phyloP scores from a whole-genome alignment of 345 rosid genomes.

The Ailanthus altissimus region DNA sequence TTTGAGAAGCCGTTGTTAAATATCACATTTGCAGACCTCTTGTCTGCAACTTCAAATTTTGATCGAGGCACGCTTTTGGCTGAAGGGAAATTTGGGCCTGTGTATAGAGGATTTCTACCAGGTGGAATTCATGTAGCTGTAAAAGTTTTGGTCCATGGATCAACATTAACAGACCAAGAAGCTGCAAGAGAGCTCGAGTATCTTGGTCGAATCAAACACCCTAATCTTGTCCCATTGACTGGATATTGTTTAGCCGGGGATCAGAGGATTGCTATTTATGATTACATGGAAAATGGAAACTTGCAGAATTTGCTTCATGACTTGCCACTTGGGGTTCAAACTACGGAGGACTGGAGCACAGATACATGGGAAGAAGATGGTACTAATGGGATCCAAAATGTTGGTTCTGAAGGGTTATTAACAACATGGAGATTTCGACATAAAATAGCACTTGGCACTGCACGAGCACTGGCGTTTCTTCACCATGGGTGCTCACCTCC shows the following conservation, averaged over 20 bases:
- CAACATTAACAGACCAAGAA: constrained; percentile 85
- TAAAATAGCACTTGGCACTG: constrained; percentile 82
- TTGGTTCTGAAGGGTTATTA: constrained; percentile 59
- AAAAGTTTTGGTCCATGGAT: constrained; percentile 86
- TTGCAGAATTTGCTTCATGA: constrained; percentile 86
- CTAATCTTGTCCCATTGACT: constrained; percentile 84
- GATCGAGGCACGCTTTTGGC: constrained; percentile 88
- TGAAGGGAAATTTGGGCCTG: constrained; percentile 92
- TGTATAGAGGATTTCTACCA: constrained; percentile 85
- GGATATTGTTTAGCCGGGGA: constrained; percentile 95
- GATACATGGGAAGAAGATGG: constrained; percentile 86
- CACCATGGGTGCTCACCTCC: constrained; percentile 97
- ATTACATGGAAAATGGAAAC: constrained; percentile 97
- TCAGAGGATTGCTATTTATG: constrained; percentile 90
- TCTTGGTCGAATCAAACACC: constrained; percentile 88
- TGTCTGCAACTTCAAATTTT: constrained; percentile 82
- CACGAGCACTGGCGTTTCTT: constrained; percentile 88
- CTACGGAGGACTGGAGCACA: constrained; percentile 80
- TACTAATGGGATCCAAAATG: constrained; percentile 59
- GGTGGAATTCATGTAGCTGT: constrained; percentile 95
- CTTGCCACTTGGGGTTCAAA: constrained; percentile 79
- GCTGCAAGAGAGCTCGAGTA: constrained; percentile 87
- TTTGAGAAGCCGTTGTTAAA: constrained; percentile 89
- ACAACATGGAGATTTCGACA: constrained; percentile 85
- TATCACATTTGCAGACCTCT: constrained; percentile 84